Evolutionary conservation across 345 rosid species (phyloP).

Genomic region (Citrus glauca): DNA sequence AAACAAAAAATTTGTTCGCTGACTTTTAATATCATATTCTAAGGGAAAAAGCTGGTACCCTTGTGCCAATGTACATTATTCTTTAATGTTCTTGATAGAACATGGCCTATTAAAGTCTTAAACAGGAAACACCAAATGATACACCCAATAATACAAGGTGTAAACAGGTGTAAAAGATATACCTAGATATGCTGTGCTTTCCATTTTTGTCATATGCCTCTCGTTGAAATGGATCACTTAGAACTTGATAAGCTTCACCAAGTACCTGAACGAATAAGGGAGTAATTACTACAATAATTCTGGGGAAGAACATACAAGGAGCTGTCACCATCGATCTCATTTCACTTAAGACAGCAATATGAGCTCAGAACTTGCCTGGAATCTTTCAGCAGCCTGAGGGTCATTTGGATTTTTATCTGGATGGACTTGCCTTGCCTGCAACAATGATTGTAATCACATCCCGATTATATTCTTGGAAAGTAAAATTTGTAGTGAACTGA

Average conservation of each 20-base stretch:
- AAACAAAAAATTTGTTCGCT: neutral
- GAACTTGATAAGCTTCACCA: conserved; percentile 73
- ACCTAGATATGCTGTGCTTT: conserved; percentile 52
- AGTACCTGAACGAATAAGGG: conserved; percentile 38
- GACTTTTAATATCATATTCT: neutral
- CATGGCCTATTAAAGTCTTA: neutral
- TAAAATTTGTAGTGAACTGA: neutral
- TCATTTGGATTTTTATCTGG: conserved; percentile 78
- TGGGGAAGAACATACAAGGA: neutral
- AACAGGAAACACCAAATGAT: neutral
- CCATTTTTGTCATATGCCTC: conserved; percentile 63
- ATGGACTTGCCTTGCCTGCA: conserved; percentile 79
- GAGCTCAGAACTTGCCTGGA: conserved; percentile 41
- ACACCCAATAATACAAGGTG: neutral
- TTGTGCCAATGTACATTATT: neutral
- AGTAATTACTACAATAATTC: conserved; percentile 1
- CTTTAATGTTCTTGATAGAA: neutral
- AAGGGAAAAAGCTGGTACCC: neutral
- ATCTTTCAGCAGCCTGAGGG: conserved; percentile 66
- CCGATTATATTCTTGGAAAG: conserved; percentile 1
- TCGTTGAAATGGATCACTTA: conserved; percentile 64
- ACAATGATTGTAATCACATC: neutral
- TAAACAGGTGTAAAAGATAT: neutral
- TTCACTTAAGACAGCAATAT: neutral
- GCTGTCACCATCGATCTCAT: neutral